Evolutionary conservation across 768 basidiomycete species (phyloP).

Genomic region (Daedalea quercina): DNA sequence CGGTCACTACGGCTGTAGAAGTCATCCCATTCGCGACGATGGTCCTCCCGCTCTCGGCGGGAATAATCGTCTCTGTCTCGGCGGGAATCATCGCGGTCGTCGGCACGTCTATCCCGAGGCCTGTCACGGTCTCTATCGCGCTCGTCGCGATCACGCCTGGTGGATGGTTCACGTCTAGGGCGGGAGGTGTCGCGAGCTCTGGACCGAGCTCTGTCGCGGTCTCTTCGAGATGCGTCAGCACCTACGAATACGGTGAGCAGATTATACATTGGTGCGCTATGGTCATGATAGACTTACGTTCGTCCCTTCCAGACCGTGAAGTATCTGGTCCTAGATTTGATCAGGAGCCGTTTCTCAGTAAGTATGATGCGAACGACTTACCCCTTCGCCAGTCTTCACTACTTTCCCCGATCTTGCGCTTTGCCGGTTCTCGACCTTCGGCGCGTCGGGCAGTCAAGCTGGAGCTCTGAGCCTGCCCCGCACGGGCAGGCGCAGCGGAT

Average conservation of each 20-base stretch:
- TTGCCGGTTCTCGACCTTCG: slow-evolving; percentile 53
- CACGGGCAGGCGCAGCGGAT: slow-evolving; percentile 33
- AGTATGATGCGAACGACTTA: slow-evolving; percentile 25
- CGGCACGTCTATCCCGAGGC: slow-evolving; percentile 21
- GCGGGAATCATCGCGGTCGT: slow-evolving; percentile 28
- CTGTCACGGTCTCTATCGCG: slow-evolving; percentile 24
- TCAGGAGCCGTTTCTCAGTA: background rate
- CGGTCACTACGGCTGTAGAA: slow-evolving; percentile 34
- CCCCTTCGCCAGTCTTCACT: slow-evolving; percentile 87
- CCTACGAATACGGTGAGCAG: slow-evolving; percentile 25
- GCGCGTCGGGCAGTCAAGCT: slow-evolving; percentile 41
- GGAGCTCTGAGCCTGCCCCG: slow-evolving; percentile 24
- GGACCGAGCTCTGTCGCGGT: slow-evolving; percentile 62
- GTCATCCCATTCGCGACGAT: slow-evolving; percentile 21
- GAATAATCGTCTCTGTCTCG: slow-evolving; percentile 29
- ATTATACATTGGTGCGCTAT: no score
- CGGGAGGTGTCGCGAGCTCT: slow-evolving; percentile 58
- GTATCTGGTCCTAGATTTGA: slow-evolving; percentile 38
- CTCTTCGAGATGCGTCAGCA: slow-evolving; percentile 47
- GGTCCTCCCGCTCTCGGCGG: slow-evolving; percentile 29
- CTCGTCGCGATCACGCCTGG: slow-evolving; percentile 34
- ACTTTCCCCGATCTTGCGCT: slow-evolving; percentile 66
- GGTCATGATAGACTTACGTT: slow-evolving; percentile 38
- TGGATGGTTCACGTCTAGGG: slow-evolving; percentile 51
- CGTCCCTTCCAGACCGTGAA: slow-evolving; percentile 48